Conservation (phyloP, 2,329 filamentous ascomycete species). For the Pseudodiploospora longispora region DNA sequence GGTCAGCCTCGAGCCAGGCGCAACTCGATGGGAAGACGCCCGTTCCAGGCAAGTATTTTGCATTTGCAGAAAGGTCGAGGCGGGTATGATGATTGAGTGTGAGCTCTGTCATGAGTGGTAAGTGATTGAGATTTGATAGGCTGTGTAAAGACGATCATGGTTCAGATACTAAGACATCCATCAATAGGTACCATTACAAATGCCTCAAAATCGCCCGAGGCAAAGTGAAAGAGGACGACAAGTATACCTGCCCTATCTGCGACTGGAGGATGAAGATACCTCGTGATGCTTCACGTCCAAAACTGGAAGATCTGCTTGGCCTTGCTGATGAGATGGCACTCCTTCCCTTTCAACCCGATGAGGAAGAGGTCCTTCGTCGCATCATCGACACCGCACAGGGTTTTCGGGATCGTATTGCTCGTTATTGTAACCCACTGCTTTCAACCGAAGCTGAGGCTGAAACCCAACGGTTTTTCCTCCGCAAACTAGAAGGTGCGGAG, state of each 20-base stretch:
- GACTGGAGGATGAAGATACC: conserved; percentile 97
- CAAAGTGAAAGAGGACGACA: conserved; percentile 97
- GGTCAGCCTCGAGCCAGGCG: conserved; percentile 48
- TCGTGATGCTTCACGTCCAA: conserved; percentile 88
- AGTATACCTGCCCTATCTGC: conserved; percentile 96
- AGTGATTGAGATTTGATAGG: conserved; percentile 24
- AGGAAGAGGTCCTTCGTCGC: conserved; percentile 76
- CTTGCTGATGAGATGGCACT: conserved; percentile 76
- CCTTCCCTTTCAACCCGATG: conserved; percentile 91
- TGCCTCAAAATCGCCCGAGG: conserved; percentile 95
- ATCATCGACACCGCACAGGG: conserved; percentile 79
- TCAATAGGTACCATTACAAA: conserved; percentile 83
- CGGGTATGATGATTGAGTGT: conserved; percentile 99
- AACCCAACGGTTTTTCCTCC: conserved; percentile 86
- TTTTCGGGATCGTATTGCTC: conserved; percentile 75
- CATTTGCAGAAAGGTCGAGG: conserved; percentile 86
- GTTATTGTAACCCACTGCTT: conserved; percentile 73
- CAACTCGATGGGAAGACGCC: conserved; percentile 51
- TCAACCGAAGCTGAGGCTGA: conserved; percentile 80
- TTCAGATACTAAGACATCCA: conserved; percentile 8
- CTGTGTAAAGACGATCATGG: conserved; percentile 2
- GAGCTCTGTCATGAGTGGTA: conserved; percentile 97
- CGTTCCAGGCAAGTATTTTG: conserved; percentile 80
- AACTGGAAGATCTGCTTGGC: conserved; percentile 76
- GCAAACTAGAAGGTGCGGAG: conserved; percentile 95